phyloP scores from a whole-genome alignment of 768 basidiomycete species.

The Crassisporium funariophilum region DNA sequence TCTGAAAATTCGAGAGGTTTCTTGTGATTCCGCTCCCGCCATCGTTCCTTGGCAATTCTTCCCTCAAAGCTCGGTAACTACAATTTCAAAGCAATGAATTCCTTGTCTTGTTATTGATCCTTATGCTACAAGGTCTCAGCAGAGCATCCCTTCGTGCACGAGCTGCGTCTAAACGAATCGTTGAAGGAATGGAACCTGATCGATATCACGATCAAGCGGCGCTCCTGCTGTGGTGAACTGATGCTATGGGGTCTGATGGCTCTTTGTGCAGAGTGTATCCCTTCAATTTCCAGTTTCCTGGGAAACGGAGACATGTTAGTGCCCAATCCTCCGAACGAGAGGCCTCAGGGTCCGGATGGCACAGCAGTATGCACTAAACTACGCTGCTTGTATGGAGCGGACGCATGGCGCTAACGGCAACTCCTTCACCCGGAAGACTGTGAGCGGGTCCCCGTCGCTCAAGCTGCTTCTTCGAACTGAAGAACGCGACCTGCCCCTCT shows the following conservation, averaged over 20 bases:
- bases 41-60: constrained; percentile 16
- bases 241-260: constrained; percentile 16
- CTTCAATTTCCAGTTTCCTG: constrained; percentile 14
- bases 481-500: no score
- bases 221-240: constrained; percentile 20
- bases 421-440: no score
- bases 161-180: background rate
- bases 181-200: constrained; percentile 11
- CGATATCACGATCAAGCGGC: constrained; percentile 15
- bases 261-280: constrained; percentile 14
- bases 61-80: constrained; percentile 4
- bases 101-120: background rate
- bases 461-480: no score
- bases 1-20: constrained; percentile 6
- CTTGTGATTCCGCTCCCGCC: constrained; percentile 1
- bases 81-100: background rate
- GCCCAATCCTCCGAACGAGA: constrained; percentile 16
- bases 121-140: background rate
- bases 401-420: no score
- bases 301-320: constrained; percentile 7
- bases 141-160: constrained; percentile 5
- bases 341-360: no score
- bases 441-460: no score
- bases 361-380: no score
- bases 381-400: no score